These are phyloP conservation scores for Herpetomonas samuelpessoai DNA, from an alignment of 208 protist genomes.

Conservation along the genomic window DNA sequence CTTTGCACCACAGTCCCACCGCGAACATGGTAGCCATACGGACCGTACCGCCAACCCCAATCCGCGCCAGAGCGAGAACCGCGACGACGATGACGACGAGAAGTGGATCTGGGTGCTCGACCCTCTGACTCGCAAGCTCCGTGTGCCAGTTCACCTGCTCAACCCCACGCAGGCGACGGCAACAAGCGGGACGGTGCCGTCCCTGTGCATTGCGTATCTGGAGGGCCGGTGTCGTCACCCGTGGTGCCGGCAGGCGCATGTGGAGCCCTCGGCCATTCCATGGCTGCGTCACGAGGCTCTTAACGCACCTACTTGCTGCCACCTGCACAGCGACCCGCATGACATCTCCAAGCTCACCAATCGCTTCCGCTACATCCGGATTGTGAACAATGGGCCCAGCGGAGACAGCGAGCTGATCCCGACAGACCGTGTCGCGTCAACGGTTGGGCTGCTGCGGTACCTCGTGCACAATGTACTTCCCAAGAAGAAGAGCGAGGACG, in stretches of 20 bases:
- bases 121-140: slow-evolving; percentile 82
- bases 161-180: slow-evolving; percentile 84
- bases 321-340: slow-evolving; percentile 77
- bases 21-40: background rate
- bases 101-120: slow-evolving; percentile 90
- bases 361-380: slow-evolving; percentile 65
- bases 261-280: slow-evolving; percentile 61
- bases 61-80: background rate
- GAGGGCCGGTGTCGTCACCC: slow-evolving; percentile 85
- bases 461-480: slow-evolving; percentile 65
- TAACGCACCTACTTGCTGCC: slow-evolving; percentile 83
- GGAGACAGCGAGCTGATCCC: slow-evolving; percentile 70
- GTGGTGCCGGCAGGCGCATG: slow-evolving; percentile 88
- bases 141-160: slow-evolving; percentile 70
- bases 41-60: too few species aligned
- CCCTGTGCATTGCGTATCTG: slow-evolving; percentile 81
- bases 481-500: slow-evolving; percentile 26
- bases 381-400: slow-evolving; percentile 50
- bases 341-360: slow-evolving; percentile 63
- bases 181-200: slow-evolving; percentile 74
- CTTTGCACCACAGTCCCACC: background rate
- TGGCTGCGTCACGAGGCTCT: slow-evolving; percentile 83
- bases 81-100: slow-evolving; percentile 32
- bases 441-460: slow-evolving; percentile 79
- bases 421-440: slow-evolving; percentile 69